These are phyloP conservation scores for Cercospora citrullina DNA, from an alignment of 2,329 filamentous ascomycete species.

Conservation along the genomic window DNA sequence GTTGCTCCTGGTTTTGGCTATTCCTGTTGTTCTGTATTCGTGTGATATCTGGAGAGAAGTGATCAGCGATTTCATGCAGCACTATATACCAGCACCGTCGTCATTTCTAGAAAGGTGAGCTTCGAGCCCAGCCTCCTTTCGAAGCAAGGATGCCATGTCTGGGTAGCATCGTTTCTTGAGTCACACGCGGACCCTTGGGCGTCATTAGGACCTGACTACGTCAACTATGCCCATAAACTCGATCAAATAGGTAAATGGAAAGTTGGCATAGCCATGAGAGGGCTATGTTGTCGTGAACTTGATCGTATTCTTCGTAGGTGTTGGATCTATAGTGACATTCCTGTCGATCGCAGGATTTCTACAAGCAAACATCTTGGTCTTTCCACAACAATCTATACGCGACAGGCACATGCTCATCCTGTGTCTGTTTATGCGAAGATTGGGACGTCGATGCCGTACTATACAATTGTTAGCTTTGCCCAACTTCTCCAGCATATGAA, in stretches of 20 bases:
- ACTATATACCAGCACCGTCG: slow-evolving; percentile 1
- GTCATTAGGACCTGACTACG: not conserved
- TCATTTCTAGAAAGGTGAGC: slow-evolving; percentile 1
- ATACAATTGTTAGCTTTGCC: not conserved
- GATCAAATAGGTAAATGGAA: slow-evolving; percentile 2
- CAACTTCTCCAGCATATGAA: not conserved
- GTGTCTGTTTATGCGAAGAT: slow-evolving; percentile 26
- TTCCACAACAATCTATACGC: not conserved
- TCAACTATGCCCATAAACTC: not conserved
- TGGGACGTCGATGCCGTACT: slow-evolving; percentile 26
- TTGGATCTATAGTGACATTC: not conserved
- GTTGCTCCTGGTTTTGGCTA: too few relatives aligned
- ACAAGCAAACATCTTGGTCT: not conserved
- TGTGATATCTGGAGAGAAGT: not conserved
- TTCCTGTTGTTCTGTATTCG: too few relatives aligned
- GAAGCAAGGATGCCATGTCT: slow-evolving; percentile 11
- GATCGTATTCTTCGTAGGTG: slow-evolving; percentile 1
- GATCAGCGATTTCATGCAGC: not conserved
- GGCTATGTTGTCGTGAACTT: slow-evolving; percentile 2
- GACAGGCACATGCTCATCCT: not conserved
- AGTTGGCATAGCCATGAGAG: not conserved
- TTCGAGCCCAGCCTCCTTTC: not conserved
- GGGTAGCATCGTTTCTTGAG: not conserved
- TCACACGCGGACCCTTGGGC: slow-evolving; percentile 2
- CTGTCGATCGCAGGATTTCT: not conserved